Percentiles rank a stretch among this genome's conserved stretches.
These are phyloP conservation scores for Tylopilus felleus DNA, from an alignment of 768 basidiomycete species.

Conservation along the genomic window DNA sequence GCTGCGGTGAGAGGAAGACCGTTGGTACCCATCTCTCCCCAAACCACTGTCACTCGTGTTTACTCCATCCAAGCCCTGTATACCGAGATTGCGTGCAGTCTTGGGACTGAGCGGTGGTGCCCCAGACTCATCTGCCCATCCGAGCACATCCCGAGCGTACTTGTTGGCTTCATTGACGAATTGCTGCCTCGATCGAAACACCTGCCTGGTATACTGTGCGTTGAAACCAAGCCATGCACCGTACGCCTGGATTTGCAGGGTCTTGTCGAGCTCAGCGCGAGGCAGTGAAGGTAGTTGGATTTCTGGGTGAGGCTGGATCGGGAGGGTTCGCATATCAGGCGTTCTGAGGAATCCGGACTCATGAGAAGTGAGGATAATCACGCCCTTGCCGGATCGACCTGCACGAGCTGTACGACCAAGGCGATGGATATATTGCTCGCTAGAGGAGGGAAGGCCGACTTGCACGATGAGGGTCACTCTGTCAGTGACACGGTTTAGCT, in stretches of 20 bases:
- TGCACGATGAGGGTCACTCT: constrained; percentile 61
- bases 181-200: constrained; percentile 38
- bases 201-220: constrained; percentile 35
- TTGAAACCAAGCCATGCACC: constrained; percentile 58
- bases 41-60: constrained; percentile 9
- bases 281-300: constrained; percentile 27
- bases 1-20: constrained; percentile 3
- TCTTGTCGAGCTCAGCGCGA: constrained; percentile 28
- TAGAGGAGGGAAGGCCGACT: constrained; percentile 61
- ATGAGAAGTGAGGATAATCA: constrained; percentile 50
- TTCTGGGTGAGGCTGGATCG: constrained; percentile 34
- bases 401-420: constrained; percentile 78
- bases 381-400: constrained; percentile 57
- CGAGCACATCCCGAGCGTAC: constrained; percentile 36
- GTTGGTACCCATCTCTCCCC: not conserved
- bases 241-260: constrained; percentile 50
- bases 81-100: constrained; percentile 49
- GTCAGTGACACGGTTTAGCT: constrained; percentile 6
- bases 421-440: constrained; percentile 78
- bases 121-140: constrained; percentile 33
- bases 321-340: constrained; percentile 39
- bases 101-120: constrained; percentile 40
- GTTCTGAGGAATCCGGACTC: constrained; percentile 48
- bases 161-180: constrained; percentile 40
- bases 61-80: constrained; percentile 37